Base-by-base conservation (phyloP, 139 green algal genomes). In the Haematococcus sp. region DNA sequence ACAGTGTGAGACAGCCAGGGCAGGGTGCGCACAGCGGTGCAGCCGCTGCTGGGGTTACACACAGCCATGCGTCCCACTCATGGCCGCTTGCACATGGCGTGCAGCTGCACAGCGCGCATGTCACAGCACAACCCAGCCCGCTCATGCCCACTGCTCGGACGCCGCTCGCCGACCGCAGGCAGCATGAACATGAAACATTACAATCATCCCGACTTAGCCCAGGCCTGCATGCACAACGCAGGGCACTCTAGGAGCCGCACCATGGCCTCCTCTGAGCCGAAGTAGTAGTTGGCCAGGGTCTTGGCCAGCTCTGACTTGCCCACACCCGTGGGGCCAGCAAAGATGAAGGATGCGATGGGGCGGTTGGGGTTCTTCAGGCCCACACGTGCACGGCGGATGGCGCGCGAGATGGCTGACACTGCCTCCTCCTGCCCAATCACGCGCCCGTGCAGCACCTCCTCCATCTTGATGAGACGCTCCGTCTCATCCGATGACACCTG, bases 301-400 rank as follows among this genome's bases (percentile, higher is more conserved):
- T 99, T 99, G 82, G 95, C 95, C 69, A 99, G 91, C 91, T 99
- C 96, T 0, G 93, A 98, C 91, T 99, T 99, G 81, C 96, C 96
- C 51, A 99, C 96, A 86, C 66, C 66, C 3, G 66, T 72, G 66
- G 66, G 66, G 34, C 93, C 93, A 22, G 89, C 93, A 86, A 98
- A 98, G 84, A 98, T 98, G 92, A 98, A 98, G 28, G 87, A 94
- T 15, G 94, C 94, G 65, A 98, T 98, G 66, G 94, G 94, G 60
- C 82, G 86, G 89, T 97, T 98, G 80, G 96, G 96, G 88, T 97
- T 98, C 90, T 99, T 99, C 23, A 99, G 92, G 32, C 96, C 96
- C 25, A 98, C 94, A 55, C 95, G 88, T 19, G 96, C 96, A 68
- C 94, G 91, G 63, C 96, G 88, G 79, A 99, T 97, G 73, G 96